Evolutionary conservation across 2,329 filamentous ascomycete genomes (phyloP).

Genomic region (Penicillium polonicum): DNA sequence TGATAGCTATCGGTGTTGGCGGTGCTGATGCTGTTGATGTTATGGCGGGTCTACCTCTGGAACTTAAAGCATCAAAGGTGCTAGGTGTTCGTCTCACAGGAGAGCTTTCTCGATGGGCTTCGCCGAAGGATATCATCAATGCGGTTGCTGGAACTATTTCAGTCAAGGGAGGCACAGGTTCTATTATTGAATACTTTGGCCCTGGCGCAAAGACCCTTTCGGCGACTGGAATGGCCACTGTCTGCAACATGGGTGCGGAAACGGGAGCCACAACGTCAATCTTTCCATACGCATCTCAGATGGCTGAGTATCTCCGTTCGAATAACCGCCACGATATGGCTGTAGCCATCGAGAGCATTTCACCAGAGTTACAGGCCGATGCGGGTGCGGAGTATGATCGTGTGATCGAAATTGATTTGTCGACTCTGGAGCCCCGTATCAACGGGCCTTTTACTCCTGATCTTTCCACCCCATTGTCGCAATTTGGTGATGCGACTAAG

Average conservation of each 20-base stretch:
- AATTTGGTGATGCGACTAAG: conserved; percentile 90
- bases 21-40: conserved; percentile 54
- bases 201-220: conserved; percentile 71
- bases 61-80: conserved; percentile 93
- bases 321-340: conserved; percentile 88
- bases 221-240: conserved; percentile 81
- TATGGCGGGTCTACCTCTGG: conserved; percentile 94
- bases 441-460: conserved; percentile 98
- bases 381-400: conserved; percentile 91
- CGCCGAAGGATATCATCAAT: background rate
- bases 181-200: conserved; percentile 59
- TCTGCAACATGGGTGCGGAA: conserved; percentile 65
- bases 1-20: too few species aligned
- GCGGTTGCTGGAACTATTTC: conserved; percentile 86
- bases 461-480: conserved; percentile 92
- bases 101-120: background rate
- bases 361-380: conserved; percentile 79
- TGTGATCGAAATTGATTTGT: conserved; percentile 90
- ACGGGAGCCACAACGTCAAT: conserved; percentile 76
- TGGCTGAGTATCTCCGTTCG: conserved; percentile 89
- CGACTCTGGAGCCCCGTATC: conserved; percentile 91
- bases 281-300: conserved; percentile 95
- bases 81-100: background rate
- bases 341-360: conserved; percentile 79
- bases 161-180: conserved; percentile 93